Base-by-base conservation (phyloP, 1,284 basidiomycete genomes). In the Meira nashicola region DNA sequence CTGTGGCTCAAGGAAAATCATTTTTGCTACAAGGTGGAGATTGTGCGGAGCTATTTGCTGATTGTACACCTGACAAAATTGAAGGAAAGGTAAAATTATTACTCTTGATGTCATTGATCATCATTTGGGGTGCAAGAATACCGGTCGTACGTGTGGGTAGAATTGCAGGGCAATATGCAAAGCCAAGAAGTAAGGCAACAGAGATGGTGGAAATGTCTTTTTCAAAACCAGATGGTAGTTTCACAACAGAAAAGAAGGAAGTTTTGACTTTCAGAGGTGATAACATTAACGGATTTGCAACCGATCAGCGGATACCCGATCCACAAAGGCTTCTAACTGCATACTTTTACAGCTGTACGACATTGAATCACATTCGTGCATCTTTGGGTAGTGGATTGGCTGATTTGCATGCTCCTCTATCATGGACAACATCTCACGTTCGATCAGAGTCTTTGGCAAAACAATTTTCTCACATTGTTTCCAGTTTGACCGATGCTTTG, bases 11-110 rank as follows among this genome's bases (percentile, higher is more conserved):
- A 15, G 74, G 74, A 23, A 64, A 71, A 73, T 92, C 92, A 0
- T 98, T 98, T 80, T 83, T 98, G 33, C 84, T 98, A 0, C 94
- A 98, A 68, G 92, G 93, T 1, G 95, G 94, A 10, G 95, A 98
- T 77, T 98, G 93, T 72, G 94, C 93, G 21, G 93, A 81, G 67
- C 72, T 80, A 7, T 81, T 81, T 57, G 73, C 78, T 51, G 80
- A 80, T 56, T 81, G 80, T 71, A 74, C 94, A 79, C 92, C 90
- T 0, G 86, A 91, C 80, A 93, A 93, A 63, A 93, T 98, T 67
- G 87, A 92, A 53, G 87, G 89, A 56, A 95, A 96, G 78, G 87
- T 98, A 57, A 93, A 92, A 5, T 84, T 98, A 23, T 90, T 95
- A 67, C 83, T 98, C 7, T 89, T 93, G 12, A 95, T 97, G 84